Base-by-base conservation (phyloP, 2,329 filamentous ascomycete genomes). In the Fusarium graminum region DNA sequence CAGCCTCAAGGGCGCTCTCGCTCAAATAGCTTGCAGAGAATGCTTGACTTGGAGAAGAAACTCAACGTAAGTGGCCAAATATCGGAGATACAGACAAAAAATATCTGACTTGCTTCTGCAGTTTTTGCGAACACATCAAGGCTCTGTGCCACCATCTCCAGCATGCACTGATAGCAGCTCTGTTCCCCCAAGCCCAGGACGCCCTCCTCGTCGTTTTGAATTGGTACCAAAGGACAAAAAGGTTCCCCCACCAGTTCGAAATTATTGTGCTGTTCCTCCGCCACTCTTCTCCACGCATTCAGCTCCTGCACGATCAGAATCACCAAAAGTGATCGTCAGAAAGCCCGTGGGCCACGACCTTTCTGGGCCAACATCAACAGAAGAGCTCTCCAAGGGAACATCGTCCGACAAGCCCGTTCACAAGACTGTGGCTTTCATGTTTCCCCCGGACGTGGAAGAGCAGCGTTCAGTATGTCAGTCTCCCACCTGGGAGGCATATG, bases 401-500 rank as follows among this genome's bases (percentile, higher is more conserved):
- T 58, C 56, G 19, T 50, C 52, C 32, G 72, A 74, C 4, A 76
- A 71, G 17, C 54, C 62, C 25, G 44, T 59, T 8, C 71, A 71
- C n/a, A 76, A 76, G 34, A 71, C 70, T 4, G 75, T 77, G 14
- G 72, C 76, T 4, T 77, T 76, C 40, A 69, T 70, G 41, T 73
- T 76, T 1, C 76, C 76, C 3, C 69, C 73, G 3, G 70, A 74
- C 7, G 68, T 76, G 7, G 69, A 75, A 10, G 73, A 74, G 19
- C 72, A 68, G 28, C 69, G 67, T 7, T 76, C 77, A 0, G 85
- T 88, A 52, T 89, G 87, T 62, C 85, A 87, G 54, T 89, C 87
- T 2, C 87, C 87, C 3, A 87, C 82, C 54, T 89, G 87, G 87
- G 86, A 88, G 63, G 82, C 84, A 22, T 85, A 85, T 67, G 80